Evolutionary conservation across 495 filamentous ascomycete genomes (phyloP).

Genomic region (Cercophora newfieldiana): DNA sequence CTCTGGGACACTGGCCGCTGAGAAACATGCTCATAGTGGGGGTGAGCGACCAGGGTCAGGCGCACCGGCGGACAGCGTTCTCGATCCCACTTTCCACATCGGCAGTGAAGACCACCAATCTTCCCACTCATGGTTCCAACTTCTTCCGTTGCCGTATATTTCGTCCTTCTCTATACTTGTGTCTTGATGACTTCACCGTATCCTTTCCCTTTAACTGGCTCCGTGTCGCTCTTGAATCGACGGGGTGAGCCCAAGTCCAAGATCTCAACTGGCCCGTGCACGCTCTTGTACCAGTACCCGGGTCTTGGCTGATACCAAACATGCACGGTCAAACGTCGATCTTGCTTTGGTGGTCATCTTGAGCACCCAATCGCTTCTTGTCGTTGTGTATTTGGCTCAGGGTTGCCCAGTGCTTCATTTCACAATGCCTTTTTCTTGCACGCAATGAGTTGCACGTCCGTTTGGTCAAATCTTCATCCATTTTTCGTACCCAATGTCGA

Average conservation of each 20-base stretch:
- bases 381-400: neutral
- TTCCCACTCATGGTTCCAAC: neutral
- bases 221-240: no score
- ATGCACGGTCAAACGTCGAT: conserved; percentile 12
- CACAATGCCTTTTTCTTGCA: no score
- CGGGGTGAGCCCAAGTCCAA: no score
- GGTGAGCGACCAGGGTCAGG: neutral
- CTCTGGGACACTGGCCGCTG: neutral
- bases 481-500: no score
- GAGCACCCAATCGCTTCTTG: neutral
- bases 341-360: neutral
- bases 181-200: no score
- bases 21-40: conserved; percentile 29
- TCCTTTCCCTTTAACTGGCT: no score
- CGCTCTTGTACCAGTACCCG: conserved; percentile 2
- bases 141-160: no score
- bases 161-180: no score
- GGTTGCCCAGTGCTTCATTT: no score
- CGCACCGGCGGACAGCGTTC: neutral
- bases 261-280: neutral
- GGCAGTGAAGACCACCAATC: neutral
- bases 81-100: neutral
- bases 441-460: no score
- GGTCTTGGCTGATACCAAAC: conserved; percentile 19
- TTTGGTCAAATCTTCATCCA: no score